These are phyloP conservation scores for Rhodocollybia butyracea DNA, from an alignment of 768 basidiomycete genomes.

Conservation along the genomic window DNA sequence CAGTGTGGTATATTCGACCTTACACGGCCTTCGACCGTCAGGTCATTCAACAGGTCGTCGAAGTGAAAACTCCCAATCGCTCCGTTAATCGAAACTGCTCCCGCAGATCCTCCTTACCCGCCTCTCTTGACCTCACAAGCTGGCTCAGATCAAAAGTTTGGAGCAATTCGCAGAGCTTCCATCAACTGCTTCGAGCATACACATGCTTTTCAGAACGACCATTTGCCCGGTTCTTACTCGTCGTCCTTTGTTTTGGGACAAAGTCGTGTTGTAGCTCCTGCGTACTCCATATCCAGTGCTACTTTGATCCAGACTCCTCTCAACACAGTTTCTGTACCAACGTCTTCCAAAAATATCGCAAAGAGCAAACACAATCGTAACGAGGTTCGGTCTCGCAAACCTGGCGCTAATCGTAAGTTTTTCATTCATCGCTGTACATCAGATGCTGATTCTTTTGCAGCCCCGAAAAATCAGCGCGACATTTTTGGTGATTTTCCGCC, in stretches of 20 bases:
- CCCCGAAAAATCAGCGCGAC: not conserved
- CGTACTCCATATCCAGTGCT: not conserved
- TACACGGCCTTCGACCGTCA: not conserved
- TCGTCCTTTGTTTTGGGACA: not conserved
- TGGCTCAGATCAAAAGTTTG: not conserved
- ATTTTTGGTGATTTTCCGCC: not conserved
- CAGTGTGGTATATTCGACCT: not conserved
- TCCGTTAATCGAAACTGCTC: not conserved
- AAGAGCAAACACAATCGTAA: too few relatives aligned
- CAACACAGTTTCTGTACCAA: not conserved
- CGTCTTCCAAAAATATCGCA: too few relatives aligned
- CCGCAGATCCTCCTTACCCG: not conserved
- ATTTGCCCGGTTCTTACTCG: not conserved
- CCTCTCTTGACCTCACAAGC: not conserved
- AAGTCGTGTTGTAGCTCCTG: not conserved
- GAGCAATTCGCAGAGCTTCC: not conserved
- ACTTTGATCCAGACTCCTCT: not conserved
- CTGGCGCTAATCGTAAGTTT: not conserved
- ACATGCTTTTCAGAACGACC: not conserved
- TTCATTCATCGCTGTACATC: not conserved
- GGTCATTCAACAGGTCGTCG: not conserved
- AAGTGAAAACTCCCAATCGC: not conserved
- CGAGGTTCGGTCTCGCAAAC: not conserved
- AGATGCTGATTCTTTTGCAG: not conserved
- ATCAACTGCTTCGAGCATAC: not conserved